Conservation (phyloP, 1,284 basidiomycete species). For the Cryptococcus floricola region DNA sequence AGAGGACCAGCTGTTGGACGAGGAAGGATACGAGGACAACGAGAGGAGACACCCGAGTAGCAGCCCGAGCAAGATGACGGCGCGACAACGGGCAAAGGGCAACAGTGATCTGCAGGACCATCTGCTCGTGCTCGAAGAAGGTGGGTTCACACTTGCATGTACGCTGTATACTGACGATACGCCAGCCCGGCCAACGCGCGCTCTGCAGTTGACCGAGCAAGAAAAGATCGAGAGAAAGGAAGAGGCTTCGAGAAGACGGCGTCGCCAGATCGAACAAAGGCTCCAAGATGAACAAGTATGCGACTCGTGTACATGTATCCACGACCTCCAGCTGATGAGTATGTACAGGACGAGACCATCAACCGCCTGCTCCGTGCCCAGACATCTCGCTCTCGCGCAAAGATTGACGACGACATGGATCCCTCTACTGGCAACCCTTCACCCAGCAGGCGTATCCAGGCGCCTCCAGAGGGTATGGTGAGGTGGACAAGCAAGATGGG, state of each 20-base stretch:
- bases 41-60: constrained; percentile 8
- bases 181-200: constrained; percentile 56
- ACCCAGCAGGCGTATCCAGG: constrained; percentile 7
- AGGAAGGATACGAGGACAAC: constrained; percentile 3
- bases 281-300: constrained; percentile 83
- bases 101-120: constrained; percentile 28
- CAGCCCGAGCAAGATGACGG: constrained; percentile 32
- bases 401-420: constrained; percentile 55
- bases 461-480: constrained; percentile 49
- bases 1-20: constrained; percentile 14
- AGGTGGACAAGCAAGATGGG: constrained; percentile 19
- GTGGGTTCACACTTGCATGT: neutral
- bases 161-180: neutral
- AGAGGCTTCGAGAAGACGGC: constrained; percentile 79
- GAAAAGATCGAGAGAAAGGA: constrained; percentile 76
- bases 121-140: constrained; percentile 22
- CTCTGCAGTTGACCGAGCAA: constrained; percentile 67
- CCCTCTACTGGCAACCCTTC: constrained; percentile 41
- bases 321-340: constrained; percentile 2
- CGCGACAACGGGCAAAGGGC: constrained; percentile 30
- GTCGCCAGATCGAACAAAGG: constrained; percentile 81
- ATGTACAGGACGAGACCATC: constrained; percentile 63
- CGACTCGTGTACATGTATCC: constrained; percentile 11
- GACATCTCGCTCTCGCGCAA: constrained; percentile 61
- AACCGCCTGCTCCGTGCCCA: constrained; percentile 86